Percentiles rank a stretch among this genome's conserved stretches.
phyloP scores from a whole-genome alignment of 371 early-diverging fungal species.

The Fennellomyces sp. region DNA sequence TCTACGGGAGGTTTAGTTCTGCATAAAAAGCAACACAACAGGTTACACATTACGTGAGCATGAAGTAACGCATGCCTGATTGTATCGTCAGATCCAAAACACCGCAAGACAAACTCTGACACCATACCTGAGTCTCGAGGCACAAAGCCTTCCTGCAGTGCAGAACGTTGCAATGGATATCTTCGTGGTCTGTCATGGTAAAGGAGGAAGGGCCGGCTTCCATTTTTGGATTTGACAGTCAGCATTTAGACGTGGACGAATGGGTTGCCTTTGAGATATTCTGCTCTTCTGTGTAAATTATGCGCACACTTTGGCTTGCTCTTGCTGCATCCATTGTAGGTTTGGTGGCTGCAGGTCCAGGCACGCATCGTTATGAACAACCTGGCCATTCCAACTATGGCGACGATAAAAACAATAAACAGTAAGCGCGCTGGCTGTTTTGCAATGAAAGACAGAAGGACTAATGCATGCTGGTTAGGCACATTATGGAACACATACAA shows the following conservation, averaged over 20 bases:
- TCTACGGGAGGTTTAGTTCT: constrained; percentile 41
- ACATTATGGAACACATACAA: constrained; percentile 40
- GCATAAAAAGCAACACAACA: not conserved
- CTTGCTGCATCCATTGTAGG: not conserved
- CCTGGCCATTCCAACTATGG: constrained; percentile 37
- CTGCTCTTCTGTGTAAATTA: constrained; percentile 3
- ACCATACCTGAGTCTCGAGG: constrained; percentile 32
- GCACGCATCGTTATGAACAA: constrained; percentile 22
- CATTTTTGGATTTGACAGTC: no score
- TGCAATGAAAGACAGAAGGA: not conserved
- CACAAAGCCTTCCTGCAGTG: constrained; percentile 54
- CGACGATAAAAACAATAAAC: constrained; percentile 25
- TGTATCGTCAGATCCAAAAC: no score
- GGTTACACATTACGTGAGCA: constrained; percentile 64
- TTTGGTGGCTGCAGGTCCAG: constrained; percentile 19
- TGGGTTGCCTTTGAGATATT: no score
- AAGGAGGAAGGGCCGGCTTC: no score
- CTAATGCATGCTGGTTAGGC: constrained; percentile 2
- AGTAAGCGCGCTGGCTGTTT: no score
- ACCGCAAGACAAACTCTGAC: constrained; percentile 8
- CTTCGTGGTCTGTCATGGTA: constrained; percentile 41
- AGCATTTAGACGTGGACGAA: no score
- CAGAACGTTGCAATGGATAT: constrained; percentile 64
- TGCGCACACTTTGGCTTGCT: not conserved
- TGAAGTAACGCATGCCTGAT: constrained; percentile 74